phyloP scores from a whole-genome alignment of 2,329 filamentous ascomycete genomes.

The Aspergillus latus region DNA sequence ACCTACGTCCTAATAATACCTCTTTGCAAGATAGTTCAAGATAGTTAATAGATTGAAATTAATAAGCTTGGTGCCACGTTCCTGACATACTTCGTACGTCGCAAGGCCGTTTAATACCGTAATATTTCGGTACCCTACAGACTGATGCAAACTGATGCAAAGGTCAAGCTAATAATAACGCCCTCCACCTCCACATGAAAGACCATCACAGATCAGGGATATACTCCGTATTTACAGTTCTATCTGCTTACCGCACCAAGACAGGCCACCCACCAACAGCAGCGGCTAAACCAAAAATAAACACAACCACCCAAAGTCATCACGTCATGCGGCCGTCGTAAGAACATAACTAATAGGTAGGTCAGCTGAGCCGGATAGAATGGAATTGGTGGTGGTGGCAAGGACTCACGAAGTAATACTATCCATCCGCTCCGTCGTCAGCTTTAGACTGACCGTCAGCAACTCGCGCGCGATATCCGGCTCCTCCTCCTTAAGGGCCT shows the following conservation, averaged over 20 bases:
- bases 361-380: conserved; percentile 5
- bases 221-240: neutral
- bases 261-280: neutral
- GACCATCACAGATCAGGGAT: neutral
- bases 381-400: neutral
- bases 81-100: too few relatives aligned
- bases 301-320: neutral
- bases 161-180: neutral
- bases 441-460: conserved; percentile 80
- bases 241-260: neutral
- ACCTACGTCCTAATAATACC: neutral
- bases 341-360: conserved; percentile 29
- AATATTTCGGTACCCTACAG: too few relatives aligned
- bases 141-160: neutral
- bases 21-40: neutral
- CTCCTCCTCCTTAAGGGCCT: conserved; percentile 67
- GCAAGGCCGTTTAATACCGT: too few relatives aligned
- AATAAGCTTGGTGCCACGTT: too few relatives aligned
- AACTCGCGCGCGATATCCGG: conserved; percentile 80
- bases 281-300: neutral
- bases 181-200: neutral
- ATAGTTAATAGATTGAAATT: too few relatives aligned
- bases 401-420: conserved; percentile 59
- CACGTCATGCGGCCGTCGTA: conserved; percentile 33
- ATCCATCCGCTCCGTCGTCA: conserved; percentile 91